These are phyloP conservation scores for Rosa persica DNA, from an alignment of 306 rosid species.

Conservation along the genomic window DNA sequence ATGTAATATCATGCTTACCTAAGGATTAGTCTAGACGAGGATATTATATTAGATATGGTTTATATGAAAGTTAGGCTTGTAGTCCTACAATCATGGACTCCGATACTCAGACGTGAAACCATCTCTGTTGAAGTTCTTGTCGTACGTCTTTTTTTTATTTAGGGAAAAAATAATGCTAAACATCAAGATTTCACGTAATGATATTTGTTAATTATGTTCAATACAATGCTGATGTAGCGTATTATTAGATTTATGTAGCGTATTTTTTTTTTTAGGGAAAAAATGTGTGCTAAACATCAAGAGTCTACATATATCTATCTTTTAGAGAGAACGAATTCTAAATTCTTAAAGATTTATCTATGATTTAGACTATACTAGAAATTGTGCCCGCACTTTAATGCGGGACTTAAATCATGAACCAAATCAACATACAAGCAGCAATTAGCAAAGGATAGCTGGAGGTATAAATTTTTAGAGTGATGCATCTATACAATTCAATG, in stretches of 20 bases:
- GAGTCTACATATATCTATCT: too few relatives aligned
- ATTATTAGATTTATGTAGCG: too few relatives aligned
- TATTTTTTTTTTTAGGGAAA: too few relatives aligned
- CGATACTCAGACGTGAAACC: conserved; percentile 16
- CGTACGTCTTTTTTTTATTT: background rate
- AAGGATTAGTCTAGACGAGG: background rate
- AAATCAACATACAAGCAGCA: too few relatives aligned
- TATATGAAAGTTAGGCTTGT: background rate
- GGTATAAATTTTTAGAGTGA: too few relatives aligned
- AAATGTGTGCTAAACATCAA: too few relatives aligned
- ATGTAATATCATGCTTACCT: background rate
- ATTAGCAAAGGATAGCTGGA: too few relatives aligned
- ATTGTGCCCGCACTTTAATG: too few relatives aligned
- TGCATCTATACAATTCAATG: too few relatives aligned
- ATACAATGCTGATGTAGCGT: background rate
- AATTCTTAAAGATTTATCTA: background rate
- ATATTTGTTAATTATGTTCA: background rate
- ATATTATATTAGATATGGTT: background rate
- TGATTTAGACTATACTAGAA: too few relatives aligned
- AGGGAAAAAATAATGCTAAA: background rate
- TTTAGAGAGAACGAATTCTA: too few relatives aligned
- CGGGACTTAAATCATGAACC: too few relatives aligned
- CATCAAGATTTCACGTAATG: background rate
- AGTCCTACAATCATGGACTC: background rate
- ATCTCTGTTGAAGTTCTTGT: background rate